Base-by-base conservation (phyloP, 2,329 filamentous ascomycete species). In the Fusarium sacchari region DNA sequence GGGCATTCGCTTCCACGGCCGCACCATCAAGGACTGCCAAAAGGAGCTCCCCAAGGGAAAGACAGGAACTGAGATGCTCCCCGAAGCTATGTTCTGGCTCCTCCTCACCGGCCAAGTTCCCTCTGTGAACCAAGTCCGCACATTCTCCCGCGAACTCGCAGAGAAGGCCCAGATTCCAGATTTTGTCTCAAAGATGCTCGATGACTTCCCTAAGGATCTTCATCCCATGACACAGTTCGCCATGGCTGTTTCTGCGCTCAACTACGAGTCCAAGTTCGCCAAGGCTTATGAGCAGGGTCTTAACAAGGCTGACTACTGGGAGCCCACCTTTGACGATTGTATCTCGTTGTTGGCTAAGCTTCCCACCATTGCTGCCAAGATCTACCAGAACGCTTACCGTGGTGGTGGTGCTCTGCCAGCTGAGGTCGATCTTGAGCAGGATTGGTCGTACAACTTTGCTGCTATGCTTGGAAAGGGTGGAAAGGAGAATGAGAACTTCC, bases 41-140 rank as follows among this genome's bases (percentile, higher is more conserved):
- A 90, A 92, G 76, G 92, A 95, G 83, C 91, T 98, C 22, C 95
- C 96, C 81, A 98, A 98, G 88, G 96, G 96, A 76, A 94, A 89
- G 67, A 90, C 93, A 6, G 94, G 96, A 79, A 97, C 94, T 11
- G 96, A 98, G 86, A 99, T 98, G 96, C 90, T 98, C 18, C 96
- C 96, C 53, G 96, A 99, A 85, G 92, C 96, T 83, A 99, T 99
- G 96, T 99, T 99, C 89, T 99, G 96, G 96, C 91, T 98, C 46
- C 91, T 99, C 57, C 88, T 99, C 77, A 99, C 96, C 15, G 96
- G 96, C 67, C 89, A 97, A 83, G 93, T 98, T 28, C 96, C 96
- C 30, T 94, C 93, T 3, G 92, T 91, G 28, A 86, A 86, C 71
- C 96, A 99, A 84, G 90, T 96, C 72, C 93, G 96, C 78, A 87